phyloP scores from a whole-genome alignment of 441 rosid species.

The Mallotus japonicus region DNA sequence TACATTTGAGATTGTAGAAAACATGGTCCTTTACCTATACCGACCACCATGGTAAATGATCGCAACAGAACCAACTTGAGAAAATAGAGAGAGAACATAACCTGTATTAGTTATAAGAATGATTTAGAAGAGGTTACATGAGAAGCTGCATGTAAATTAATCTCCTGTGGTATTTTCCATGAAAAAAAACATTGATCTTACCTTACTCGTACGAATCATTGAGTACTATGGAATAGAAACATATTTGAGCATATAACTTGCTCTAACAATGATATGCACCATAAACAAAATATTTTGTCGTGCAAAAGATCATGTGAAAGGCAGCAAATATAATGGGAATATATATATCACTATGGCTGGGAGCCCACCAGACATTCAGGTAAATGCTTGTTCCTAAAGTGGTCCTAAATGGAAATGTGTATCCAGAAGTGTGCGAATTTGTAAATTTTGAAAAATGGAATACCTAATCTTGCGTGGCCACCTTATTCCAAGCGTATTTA shows the following conservation, averaged over 20 bases:
- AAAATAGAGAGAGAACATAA: slow-evolving; percentile 41
- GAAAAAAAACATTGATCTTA: not conserved
- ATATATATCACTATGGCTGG: not conserved
- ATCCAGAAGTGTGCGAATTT: not conserved
- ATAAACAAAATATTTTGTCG: no score
- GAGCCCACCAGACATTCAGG: not conserved
- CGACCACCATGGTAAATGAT: slow-evolving; percentile 39
- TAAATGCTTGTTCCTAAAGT: not conserved
- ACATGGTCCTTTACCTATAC: slow-evolving; percentile 49
- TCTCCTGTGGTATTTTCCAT: not conserved
- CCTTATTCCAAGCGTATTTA: not conserved
- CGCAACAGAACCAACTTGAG: slow-evolving; percentile 41
- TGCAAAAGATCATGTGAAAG: no score
- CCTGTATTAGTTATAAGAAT: slow-evolving; percentile 38
- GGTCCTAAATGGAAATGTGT: not conserved
- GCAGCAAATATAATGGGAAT: no score
- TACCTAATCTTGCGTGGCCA: not conserved
- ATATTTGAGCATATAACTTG: no score
- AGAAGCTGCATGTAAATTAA: not conserved
- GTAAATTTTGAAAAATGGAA: not conserved
- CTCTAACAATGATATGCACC: not conserved
- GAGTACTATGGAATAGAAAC: no score
- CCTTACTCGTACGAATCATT: no score
- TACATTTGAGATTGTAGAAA: not conserved
- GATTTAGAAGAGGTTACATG: not conserved